Base-by-base conservation (phyloP, 2,329 filamentous ascomycete genomes). In the Epichloe aotearoae region DNA sequence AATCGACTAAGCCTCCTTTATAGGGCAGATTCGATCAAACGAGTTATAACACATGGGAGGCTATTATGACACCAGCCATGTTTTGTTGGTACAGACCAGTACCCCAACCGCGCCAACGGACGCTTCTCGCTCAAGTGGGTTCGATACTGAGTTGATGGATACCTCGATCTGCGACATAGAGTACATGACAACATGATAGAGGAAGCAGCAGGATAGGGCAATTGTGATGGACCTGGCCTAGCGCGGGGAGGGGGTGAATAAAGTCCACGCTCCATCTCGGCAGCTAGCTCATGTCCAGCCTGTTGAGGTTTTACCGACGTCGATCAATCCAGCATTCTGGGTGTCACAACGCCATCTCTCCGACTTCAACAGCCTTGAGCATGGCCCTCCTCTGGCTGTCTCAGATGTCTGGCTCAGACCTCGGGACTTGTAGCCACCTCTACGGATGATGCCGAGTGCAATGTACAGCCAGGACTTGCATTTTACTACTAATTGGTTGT, bases 291-390 rank as follows among this genome's bases (percentile, higher is more conserved):
- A 23, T 48, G 46, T 52, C 44, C 36, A 34, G 37, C 47, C 34
- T 5, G 23, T 50, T 46, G 44, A 50, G 47, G 49, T 30, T 50
- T 33, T 38, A 33, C 48, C 47, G 46, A 46, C 46, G 53, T 50
- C 51, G 50, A 55, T 52, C 53, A 53, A 52, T 49, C 55, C 52
- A 52, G 48, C 47, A 47, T 45, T 34, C 37, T 44, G 53, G 55
- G 3, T 44, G 33, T 20, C 19, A 33, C 47, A 23, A 36, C 30
- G 47, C 47, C 26, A 12, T 36, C 20, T 41, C 10, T 37, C 34
- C 45, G 37, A 19, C 14, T 37, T 37, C 7, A 10, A 34, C 30
- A 38, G 34, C 33, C 19, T 10, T 8, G 34, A 46, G 23, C 17
- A 23, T 33, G 17, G 40, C 17, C 19, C 38, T 23, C 34, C 15